phyloP scores from a whole-genome alignment of 2,329 filamentous ascomycete genomes.

The Microdochium paspali region DNA sequence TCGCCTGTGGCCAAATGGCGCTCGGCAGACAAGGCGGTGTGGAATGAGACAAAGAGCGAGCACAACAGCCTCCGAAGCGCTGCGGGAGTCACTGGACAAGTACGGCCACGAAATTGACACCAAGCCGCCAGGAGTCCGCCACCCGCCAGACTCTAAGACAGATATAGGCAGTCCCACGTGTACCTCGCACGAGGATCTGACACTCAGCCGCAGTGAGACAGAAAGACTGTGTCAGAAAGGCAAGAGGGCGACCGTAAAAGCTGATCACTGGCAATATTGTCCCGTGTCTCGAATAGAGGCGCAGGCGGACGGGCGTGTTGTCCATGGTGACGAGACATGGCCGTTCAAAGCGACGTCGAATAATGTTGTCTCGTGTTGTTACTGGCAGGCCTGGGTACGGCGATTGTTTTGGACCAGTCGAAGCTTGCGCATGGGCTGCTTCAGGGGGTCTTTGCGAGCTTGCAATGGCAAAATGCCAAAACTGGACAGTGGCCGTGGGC shows the following conservation, averaged over 20 bases:
- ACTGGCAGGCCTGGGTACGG: too few species aligned
- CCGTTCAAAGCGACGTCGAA: too few species aligned
- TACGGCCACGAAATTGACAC: neutral
- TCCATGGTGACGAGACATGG: too few species aligned
- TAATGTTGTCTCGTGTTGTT: too few species aligned
- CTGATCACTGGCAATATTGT: neutral
- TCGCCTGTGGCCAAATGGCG: too few species aligned
- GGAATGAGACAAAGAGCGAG: neutral
- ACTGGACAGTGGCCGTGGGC: neutral
- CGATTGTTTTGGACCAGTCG: too few species aligned
- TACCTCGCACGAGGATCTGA: neutral
- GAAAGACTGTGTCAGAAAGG: neutral
- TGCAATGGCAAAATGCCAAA: neutral
- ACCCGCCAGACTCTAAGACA: neutral
- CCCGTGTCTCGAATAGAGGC: neutral
- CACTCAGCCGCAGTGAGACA: neutral
- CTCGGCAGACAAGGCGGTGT: neutral
- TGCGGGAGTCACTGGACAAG: neutral
- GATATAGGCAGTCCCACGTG: neutral
- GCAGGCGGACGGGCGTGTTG: too few species aligned
- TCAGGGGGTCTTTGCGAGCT: neutral
- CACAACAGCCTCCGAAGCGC: neutral
- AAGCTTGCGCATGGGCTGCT: neutral
- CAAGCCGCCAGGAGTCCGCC: neutral
- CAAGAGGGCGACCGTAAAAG: neutral